Conservation (phyloP, 2,329 filamentous ascomycete genomes). For the Venturiaceae sp. region DNA sequence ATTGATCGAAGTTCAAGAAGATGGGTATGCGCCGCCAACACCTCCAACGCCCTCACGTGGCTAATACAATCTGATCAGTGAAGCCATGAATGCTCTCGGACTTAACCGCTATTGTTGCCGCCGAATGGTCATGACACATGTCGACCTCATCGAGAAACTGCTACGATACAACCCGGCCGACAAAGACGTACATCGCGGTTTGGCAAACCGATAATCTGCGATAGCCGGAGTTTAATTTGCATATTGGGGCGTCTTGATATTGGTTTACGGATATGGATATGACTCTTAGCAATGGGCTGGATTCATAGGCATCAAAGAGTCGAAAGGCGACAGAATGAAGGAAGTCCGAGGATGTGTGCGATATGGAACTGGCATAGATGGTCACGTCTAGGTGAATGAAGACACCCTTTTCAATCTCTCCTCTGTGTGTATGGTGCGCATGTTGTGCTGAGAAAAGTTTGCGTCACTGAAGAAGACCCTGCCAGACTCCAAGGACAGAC, state of each 20-base stretch:
- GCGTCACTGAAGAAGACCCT: background rate
- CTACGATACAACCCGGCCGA: constrained; percentile 38
- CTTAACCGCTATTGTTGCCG: constrained; percentile 97
- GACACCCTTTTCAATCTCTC: background rate
- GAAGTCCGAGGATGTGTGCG: background rate
- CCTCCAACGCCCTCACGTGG: background rate
- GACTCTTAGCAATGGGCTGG: background rate
- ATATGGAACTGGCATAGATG: background rate
- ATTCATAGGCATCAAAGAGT: background rate
- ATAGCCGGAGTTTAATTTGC: background rate
- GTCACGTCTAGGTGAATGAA: background rate
- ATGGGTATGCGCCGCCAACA: constrained; percentile 19
- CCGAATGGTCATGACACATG: constrained; percentile 99
- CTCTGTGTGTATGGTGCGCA: background rate
- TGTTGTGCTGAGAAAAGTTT: background rate
- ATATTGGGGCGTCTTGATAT: background rate
- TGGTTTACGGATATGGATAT: background rate
- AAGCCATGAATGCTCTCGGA: constrained; percentile 91
- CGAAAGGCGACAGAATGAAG: background rate
- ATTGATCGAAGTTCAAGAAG: constrained; percentile 59
- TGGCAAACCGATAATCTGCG: background rate
- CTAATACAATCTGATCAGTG: constrained; percentile 41
- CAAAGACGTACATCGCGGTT: constrained; percentile 3
- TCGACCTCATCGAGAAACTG: constrained; percentile 97
- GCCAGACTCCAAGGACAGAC: background rate